phyloP scores from a whole-genome alignment of 2,329 filamentous ascomycete species.

The Fusarium vanettenii region DNA sequence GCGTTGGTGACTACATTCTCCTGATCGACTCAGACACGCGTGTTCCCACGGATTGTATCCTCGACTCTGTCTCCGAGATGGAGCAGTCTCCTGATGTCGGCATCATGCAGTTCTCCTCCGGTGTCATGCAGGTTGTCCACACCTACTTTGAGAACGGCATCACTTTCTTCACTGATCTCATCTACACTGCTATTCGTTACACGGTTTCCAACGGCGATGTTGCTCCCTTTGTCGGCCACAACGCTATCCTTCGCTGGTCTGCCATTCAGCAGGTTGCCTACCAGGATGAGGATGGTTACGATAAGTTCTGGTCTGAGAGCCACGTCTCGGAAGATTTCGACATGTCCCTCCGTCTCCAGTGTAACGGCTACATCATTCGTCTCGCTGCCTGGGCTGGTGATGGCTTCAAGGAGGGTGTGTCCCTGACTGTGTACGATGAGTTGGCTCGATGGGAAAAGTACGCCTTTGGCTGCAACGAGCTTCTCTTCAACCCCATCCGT shows the following conservation, averaged over 20 bases:
- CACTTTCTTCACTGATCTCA: constrained; percentile 78
- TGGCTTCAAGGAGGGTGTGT: constrained; percentile 87
- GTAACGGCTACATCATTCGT: constrained; percentile 77
- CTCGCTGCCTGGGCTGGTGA: constrained; percentile 78
- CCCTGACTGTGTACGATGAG: constrained; percentile 86
- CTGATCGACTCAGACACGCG: constrained; percentile 84
- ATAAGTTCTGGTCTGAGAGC: constrained; percentile 85
- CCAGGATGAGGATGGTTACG: constrained; percentile 75
- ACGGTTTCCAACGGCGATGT: constrained; percentile 83
- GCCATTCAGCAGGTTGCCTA: constrained; percentile 81
- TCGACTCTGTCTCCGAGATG: constrained; percentile 86
- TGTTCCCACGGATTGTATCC: constrained; percentile 79
- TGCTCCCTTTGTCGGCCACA: constrained; percentile 84
- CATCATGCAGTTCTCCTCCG: constrained; percentile 81
- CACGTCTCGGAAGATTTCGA: constrained; percentile 87
- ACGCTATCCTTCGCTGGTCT: constrained; percentile 80
- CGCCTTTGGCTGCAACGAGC: constrained; percentile 85
- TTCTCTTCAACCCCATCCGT: constrained; percentile 82
- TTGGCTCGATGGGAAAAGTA: constrained; percentile 89
- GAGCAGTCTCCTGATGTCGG: constrained; percentile 82
- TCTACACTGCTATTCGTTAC: constrained; percentile 82
- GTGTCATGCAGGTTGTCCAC: constrained; percentile 82
- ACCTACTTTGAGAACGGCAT: constrained; percentile 79
- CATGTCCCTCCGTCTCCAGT: constrained; percentile 82
- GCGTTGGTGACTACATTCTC: constrained; percentile 83